Evolutionary conservation across 2,329 filamentous ascomycete genomes (phyloP).

Genomic region (Clonostachys sp.): DNA sequence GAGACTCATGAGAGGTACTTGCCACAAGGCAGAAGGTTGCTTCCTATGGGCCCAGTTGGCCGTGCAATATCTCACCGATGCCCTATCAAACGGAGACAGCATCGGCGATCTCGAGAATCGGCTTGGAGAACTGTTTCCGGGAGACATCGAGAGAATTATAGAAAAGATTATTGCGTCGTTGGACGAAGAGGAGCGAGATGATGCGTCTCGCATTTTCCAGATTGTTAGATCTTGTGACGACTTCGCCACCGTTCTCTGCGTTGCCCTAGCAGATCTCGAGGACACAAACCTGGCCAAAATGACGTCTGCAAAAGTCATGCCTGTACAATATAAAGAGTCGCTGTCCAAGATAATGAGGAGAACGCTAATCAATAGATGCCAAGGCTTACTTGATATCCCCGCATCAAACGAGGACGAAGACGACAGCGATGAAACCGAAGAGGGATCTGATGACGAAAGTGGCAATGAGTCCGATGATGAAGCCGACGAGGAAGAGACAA

Average conservation of each 20-base stretch:
- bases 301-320: too few relatives aligned
- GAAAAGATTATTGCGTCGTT: background rate
- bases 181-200: background rate
- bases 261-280: background rate
- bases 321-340: background rate
- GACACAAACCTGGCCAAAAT: background rate
- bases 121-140: background rate
- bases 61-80: background rate
- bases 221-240: background rate
- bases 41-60: background rate
- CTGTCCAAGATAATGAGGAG: background rate
- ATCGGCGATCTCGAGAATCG: background rate
- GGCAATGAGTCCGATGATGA: too few relatives aligned
- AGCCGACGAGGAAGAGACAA: too few relatives aligned
- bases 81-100: background rate
- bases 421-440: background rate
- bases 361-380: background rate
- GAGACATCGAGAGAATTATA: background rate
- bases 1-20: background rate
- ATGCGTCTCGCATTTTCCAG: background rate
- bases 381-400: background rate
- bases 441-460: background rate
- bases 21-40: background rate
- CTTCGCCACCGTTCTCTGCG: background rate
- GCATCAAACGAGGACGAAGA: background rate